Evolutionary conservation across 2,329 filamentous ascomycete genomes (phyloP).

Genomic region (Fusarium transvaalense): DNA sequence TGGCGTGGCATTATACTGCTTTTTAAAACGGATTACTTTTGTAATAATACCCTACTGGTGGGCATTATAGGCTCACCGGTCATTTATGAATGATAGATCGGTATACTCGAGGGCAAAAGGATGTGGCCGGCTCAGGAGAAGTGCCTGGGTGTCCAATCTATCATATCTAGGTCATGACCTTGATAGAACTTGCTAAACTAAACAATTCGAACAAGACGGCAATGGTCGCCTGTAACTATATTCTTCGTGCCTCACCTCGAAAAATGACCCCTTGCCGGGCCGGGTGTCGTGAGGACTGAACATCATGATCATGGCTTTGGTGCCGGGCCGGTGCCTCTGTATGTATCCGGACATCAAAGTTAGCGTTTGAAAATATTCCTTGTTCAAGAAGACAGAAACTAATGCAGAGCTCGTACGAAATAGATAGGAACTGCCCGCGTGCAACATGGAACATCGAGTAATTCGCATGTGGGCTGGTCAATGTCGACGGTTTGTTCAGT

Average conservation of each 20-base stretch:
- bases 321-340: slow-evolving; percentile 39
- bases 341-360: background rate
- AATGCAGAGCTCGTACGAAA: slow-evolving; percentile 28
- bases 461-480: slow-evolving; percentile 29
- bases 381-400: slow-evolving; percentile 10
- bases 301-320: background rate
- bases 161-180: background rate
- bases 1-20: slow-evolving; percentile 23
- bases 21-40: slow-evolving; percentile 36
- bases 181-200: background rate
- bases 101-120: slow-evolving; percentile 10
- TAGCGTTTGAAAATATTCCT: slow-evolving; percentile 5
- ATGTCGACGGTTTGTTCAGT: slow-evolving; percentile 39
- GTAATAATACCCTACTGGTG: slow-evolving; percentile 48
- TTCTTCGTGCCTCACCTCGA: background rate
- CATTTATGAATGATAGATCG: slow-evolving; percentile 29
- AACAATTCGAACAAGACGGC: background rate
- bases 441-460: slow-evolving; percentile 6
- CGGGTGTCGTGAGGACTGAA: slow-evolving; percentile 13
- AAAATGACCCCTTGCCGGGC: slow-evolving; percentile 31
- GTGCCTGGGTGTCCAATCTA: background rate
- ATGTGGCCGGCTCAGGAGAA: background rate
- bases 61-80: slow-evolving; percentile 39
- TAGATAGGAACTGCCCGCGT: slow-evolving; percentile 33
- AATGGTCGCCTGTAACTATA: background rate